Base-by-base conservation (phyloP, 2,329 filamentous ascomycete species). In the Fusarium sp. region DNA sequence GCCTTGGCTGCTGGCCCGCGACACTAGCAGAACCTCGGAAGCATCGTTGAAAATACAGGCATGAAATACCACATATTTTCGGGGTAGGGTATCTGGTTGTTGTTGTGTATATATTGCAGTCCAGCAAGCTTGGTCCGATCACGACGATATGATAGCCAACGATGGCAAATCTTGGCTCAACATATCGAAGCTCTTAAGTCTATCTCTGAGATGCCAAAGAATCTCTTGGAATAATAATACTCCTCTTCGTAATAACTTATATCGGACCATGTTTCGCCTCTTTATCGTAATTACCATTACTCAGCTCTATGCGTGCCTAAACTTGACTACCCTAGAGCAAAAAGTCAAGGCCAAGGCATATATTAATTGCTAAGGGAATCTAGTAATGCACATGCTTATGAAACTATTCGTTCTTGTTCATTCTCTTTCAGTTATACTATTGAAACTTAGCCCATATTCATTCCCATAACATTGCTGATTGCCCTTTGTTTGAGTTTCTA, bases 1-100 rank as follows among this genome's bases (percentile, higher is more conserved):
- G 35, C 37, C 45, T 60, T 64, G 37, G 52, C 52, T 47, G 15
- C 31, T 33, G 10, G 18, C 13, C 20, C 17, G 45, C 27, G 17
- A 40, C 25, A 37, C 54, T 35, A 42, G 27, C 15, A 29, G 37
- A 51, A 36, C 46, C 41, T 67, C 27, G 20, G 20, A 10, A 29
- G 7, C 43, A 25, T 33, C 7, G n/a, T 40, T 31, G 1, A 25
- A n/a, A 13, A 13, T 21, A 15, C 17, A 17, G 23, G n/a, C 10
- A 21, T 21, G 14, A n/a, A 11, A 27, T 27, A 27, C 18, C 17
- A 29, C 18, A 29, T 29, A 14, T 42, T 13, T 23, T 18, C 10
- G 33, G 37, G 20, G 13, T 27, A 9, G 41, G 14, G 29, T 11
- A 36, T 8, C 11, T 4, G 6, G 20, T 39, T 49, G 11, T 29